Base-by-base conservation (phyloP, 2,329 filamentous ascomycete genomes). In the Ascochyta fabae region DNA sequence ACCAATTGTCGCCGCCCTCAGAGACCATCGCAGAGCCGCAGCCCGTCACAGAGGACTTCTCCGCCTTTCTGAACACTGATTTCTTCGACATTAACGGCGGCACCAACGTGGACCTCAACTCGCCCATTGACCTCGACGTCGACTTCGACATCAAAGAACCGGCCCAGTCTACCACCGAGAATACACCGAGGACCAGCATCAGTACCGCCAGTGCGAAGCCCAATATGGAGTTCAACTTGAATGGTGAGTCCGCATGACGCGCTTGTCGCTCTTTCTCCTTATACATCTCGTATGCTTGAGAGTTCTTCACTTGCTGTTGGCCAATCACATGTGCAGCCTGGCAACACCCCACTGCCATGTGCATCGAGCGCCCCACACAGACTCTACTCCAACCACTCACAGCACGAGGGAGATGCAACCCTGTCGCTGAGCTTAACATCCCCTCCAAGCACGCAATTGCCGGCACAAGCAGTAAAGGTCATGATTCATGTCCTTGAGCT, bases 61-160 rank as follows among this genome's bases (percentile, higher is more conserved):
- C 80, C 1, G 76, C 82, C 22, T 83, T 93, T 58, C 78, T 84
- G 35, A 82, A 81, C 44, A 77, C 83, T 9, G 81, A 86, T 29
- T 91, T 89, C 77, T 84, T 81, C 70, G 80, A 85, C 68, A 92
- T 94, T 68, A 89, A 94, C 71, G 66, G 61, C 52, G 61, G 60
- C 27, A 63, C 56, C 55, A 62, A 64, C 48, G 56, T 71, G 42
- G 61, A 69, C 39, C 64, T 72, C 48, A 60, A 59, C 49, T 48
- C 66, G 44, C 48, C 69, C 12, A 56, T 67, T 19, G 66, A 69
- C 50, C 66, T 75, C 42, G 64, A 67, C 48, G 64, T 74, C 54
- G 67, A 70, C 46, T 56, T 70, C 27, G 68, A 67, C 36, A 54
- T 55, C 43, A 67, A 70, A 55, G 60, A 62, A 42, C 38, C 59